phyloP scores from a whole-genome alignment of 768 basidiomycete genomes.

The Pulveroboletus sp. region DNA sequence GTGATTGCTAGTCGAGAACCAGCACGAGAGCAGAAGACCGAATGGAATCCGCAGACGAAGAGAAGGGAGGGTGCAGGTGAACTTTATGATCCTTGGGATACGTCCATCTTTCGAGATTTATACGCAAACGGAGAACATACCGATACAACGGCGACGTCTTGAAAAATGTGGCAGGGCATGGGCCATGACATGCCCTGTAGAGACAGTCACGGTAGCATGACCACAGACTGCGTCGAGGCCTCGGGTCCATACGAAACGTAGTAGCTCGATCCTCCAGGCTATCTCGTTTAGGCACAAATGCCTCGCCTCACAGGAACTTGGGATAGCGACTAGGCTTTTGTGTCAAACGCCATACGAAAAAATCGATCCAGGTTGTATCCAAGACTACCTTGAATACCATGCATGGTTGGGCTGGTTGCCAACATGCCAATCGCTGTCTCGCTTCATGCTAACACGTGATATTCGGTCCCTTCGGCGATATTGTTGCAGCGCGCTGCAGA shows the following conservation, averaged over 20 bases:
- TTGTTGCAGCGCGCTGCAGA: too few relatives aligned
- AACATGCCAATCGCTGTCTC: too few relatives aligned
- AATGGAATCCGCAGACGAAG: not conserved
- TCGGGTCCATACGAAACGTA: not conserved
- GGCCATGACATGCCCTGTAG: not conserved
- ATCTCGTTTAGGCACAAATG: too few relatives aligned
- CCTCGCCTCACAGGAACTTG: too few relatives aligned
- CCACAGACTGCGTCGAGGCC: not conserved
- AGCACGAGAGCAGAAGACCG: constrained; percentile 1
- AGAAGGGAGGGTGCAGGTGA: not conserved
- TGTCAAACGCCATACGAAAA: too few relatives aligned
- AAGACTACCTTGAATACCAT: too few relatives aligned
- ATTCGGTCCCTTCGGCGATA: too few relatives aligned
- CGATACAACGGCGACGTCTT: not conserved
- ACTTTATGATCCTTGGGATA: not conserved
- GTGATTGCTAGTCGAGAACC: constrained; percentile 2
- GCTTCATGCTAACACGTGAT: too few relatives aligned
- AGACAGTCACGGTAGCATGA: not conserved
- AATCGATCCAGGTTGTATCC: too few relatives aligned
- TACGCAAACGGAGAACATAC: not conserved
- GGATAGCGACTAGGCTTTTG: too few relatives aligned
- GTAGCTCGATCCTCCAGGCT: too few relatives aligned
- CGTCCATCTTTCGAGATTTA: not conserved
- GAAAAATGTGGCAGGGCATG: not conserved
- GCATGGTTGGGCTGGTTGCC: too few relatives aligned